Percentiles rank a stretch among this genome's conserved stretches.
phyloP scores from a whole-genome alignment of 441 rosid genomes.

The Populus trichocarpa region DNA sequence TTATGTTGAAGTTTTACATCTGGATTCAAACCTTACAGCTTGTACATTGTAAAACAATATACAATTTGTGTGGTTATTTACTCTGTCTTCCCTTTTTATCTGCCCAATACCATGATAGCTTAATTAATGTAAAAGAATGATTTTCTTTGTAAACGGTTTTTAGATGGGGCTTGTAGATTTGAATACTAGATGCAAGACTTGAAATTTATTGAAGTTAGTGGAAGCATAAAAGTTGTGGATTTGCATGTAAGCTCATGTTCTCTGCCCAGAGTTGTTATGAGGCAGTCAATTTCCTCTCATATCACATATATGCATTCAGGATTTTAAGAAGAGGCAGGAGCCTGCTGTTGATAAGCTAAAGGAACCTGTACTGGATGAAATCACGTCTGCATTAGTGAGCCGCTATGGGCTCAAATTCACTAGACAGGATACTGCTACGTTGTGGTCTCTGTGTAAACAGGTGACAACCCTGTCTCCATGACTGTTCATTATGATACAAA shows the following conservation, averaged over 20 bases:
- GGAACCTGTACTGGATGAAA: constrained; percentile 77
- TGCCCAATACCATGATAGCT: background rate
- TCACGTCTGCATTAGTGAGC: constrained; percentile 50
- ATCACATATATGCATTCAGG: constrained; percentile 36
- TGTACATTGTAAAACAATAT: background rate
- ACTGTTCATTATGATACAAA: background rate
- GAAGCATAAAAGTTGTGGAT: background rate
- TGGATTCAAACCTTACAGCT: background rate
- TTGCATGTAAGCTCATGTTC: background rate
- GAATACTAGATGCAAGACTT: background rate
- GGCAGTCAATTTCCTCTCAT: background rate
- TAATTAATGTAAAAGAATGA: background rate
- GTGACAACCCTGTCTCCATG: constrained; percentile 30
- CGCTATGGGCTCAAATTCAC: constrained; percentile 62
- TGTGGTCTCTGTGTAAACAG: constrained; percentile 98
- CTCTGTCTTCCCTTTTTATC: background rate
- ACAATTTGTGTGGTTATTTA: background rate
- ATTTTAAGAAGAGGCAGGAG: constrained; percentile 47
- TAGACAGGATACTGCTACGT: constrained; percentile 68
- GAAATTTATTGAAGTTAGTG: background rate
- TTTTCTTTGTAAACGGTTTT: background rate
- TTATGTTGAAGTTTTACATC: background rate
- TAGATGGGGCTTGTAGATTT: background rate
- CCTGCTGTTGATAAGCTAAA: constrained; percentile 77
- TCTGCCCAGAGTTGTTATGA: background rate